phyloP scores from a whole-genome alignment of 345 rosid genomes.

The Eucalyptus victrix region DNA sequence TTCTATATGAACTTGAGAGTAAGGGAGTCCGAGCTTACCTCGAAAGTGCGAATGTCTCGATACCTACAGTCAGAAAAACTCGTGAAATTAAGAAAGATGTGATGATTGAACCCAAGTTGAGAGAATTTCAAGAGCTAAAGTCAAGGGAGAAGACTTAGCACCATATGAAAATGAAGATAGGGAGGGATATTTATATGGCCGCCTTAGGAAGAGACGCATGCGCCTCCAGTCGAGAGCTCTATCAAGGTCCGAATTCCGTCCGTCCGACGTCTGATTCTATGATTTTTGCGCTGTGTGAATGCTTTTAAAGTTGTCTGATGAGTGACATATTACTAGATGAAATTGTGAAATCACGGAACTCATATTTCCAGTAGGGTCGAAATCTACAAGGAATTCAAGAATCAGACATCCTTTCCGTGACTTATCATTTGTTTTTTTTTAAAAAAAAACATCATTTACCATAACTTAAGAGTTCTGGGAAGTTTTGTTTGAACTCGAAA shows the following conservation, averaged over 20 bases:
- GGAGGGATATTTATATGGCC: not conserved
- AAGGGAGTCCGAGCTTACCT: not conserved
- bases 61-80: not conserved
- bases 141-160: not conserved
- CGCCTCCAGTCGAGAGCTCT: not conserved
- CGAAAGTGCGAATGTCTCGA: not conserved
- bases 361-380: not conserved
- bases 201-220: not conserved
- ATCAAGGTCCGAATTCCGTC: not conserved
- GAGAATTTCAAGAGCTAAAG: not conserved
- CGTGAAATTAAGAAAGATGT: not conserved
- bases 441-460: not conserved
- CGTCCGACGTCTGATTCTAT: not conserved
- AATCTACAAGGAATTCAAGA: not conserved
- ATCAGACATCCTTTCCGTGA: not conserved
- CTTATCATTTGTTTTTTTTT: not conserved
- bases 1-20: not conserved
- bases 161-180: not conserved
- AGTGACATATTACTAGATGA: not conserved
- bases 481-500: not conserved
- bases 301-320: not conserved
- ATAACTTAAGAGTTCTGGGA: not conserved
- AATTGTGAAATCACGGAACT: not conserved
- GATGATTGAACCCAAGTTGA: not conserved
- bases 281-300: not conserved